Evolutionary conservation across 768 basidiomycete genomes (phyloP).

Genomic region (Lactifluus hygrophoroides): DNA sequence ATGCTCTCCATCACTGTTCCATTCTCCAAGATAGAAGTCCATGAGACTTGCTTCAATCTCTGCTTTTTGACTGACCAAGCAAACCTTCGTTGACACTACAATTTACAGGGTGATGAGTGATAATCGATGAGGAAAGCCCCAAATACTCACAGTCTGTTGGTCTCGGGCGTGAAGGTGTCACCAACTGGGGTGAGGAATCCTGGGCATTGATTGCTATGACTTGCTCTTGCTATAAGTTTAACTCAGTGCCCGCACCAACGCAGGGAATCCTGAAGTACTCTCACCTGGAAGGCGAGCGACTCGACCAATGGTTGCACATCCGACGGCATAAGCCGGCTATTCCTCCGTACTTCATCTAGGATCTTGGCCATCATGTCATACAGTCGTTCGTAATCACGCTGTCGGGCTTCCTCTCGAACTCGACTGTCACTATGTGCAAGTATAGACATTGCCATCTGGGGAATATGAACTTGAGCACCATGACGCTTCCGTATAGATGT

Average conservation of each 20-base stretch:
- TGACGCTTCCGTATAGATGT: not conserved
- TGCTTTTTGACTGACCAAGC: slow-evolving; percentile 24
- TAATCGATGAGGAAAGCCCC: not conserved
- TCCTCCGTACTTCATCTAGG: not conserved
- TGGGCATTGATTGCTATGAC: not conserved
- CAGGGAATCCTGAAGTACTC: not conserved
- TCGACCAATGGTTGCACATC: not conserved
- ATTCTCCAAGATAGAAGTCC: slow-evolving; percentile 35
- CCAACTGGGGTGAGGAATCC: not conserved
- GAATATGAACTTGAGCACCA: not conserved
- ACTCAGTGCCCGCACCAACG: not conserved
- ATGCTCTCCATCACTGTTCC: slow-evolving; percentile 34
- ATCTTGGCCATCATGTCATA: not conserved
- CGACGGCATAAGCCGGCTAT: not conserved
- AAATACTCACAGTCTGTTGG: not conserved
- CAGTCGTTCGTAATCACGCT: not conserved
- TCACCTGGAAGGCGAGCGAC: not conserved
- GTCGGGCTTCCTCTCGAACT: not conserved
- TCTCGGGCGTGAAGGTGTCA: not conserved
- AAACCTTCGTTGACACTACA: slow-evolving; percentile 27
- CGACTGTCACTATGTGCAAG: not conserved
- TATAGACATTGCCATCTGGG: not conserved
- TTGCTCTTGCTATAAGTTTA: not conserved
- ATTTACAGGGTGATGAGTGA: not conserved
- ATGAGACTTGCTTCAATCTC: slow-evolving; percentile 32